phyloP scores from a whole-genome alignment of 2,329 filamentous ascomycete species.

The Geosmithia putterillii region DNA sequence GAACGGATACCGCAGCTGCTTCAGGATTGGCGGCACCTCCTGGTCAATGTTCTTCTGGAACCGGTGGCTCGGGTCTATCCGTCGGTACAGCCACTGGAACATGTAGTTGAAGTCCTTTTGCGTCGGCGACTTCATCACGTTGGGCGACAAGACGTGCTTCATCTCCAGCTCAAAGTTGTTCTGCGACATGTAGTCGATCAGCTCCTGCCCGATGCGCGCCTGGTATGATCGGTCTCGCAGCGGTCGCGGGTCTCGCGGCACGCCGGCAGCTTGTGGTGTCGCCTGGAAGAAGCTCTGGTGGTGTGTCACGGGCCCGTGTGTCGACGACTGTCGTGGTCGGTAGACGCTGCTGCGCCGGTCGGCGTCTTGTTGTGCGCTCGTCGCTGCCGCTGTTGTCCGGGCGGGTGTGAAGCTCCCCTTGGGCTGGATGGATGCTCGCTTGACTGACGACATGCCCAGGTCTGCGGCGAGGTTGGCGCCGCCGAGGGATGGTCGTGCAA shows the following conservation, averaged over 20 bases:
- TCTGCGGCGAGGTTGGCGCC: conserved; percentile 71
- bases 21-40: conserved; percentile 84
- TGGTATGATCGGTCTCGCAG: conserved; percentile 73
- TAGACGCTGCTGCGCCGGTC: conserved; percentile 75
- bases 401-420: conserved; percentile 52
- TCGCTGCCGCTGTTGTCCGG: no score
- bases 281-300: conserved; percentile 95
- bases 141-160: conserved; percentile 85
- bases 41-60: conserved; percentile 94
- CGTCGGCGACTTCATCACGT: conserved; percentile 84
- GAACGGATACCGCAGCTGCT: conserved; percentile 89
- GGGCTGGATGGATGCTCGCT: conserved; percentile 60
- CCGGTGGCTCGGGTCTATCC: conserved; percentile 85
- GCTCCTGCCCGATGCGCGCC: conserved; percentile 71
- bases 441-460: conserved; percentile 69
- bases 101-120: conserved; percentile 98
- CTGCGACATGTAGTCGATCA: conserved; percentile 82
- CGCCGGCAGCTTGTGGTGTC: conserved; percentile 66
- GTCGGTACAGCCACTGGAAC: conserved; percentile 95
- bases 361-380: conserved; percentile 31
- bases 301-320: conserved; percentile 44
- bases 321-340: conserved; percentile 50
- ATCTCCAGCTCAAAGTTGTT: conserved; percentile 98
- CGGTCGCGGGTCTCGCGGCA: conserved; percentile 76
- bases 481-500: conserved; percentile 74